Evolutionary conservation across 768 basidiomycete genomes (phyloP).

Genomic region (Flagelloscypha sp.): DNA sequence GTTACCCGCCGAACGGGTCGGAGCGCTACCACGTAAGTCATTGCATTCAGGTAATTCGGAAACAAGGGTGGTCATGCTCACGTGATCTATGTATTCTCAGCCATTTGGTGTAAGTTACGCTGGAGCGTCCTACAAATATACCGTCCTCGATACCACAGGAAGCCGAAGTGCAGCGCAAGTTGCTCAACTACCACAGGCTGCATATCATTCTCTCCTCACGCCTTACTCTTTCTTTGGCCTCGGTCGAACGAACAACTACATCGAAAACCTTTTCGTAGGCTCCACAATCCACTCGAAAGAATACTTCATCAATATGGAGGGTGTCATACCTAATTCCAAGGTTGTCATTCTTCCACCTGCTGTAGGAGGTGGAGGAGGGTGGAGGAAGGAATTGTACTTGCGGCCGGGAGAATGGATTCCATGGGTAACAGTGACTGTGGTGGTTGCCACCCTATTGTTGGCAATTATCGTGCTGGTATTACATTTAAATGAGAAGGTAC

Average conservation of each 20-base stretch:
- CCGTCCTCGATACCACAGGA: conserved; percentile 87
- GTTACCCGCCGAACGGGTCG: conserved; percentile 52
- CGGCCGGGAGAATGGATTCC: conserved; percentile 96
- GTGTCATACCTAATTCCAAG: conserved; percentile 95
- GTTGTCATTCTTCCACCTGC: conserved; percentile 84
- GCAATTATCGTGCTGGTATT: conserved; percentile 79
- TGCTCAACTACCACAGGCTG: conserved; percentile 86
- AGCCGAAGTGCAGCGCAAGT: conserved; percentile 88
- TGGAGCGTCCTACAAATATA: conserved; percentile 95
- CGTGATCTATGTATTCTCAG: conserved; percentile 28
- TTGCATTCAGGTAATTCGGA: too few relatives aligned
- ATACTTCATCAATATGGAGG: conserved; percentile 90
- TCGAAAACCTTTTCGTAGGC: conserved; percentile 96
- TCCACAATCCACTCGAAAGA: conserved; percentile 64
- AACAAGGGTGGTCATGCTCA: too few relatives aligned
- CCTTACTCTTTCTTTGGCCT: conserved; percentile 96
- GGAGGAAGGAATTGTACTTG: conserved; percentile 87
- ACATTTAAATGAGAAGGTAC: conserved; percentile 88
- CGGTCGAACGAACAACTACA: conserved; percentile 97
- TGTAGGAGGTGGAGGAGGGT: conserved; percentile 46
- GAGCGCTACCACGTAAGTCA: conserved; percentile 65
- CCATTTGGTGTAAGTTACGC: conserved; percentile 92
- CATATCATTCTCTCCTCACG: conserved; percentile 82
- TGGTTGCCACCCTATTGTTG: conserved; percentile 63
- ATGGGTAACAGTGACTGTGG: conserved; percentile 87